A percentile compares a stretch with the other conserved stretches of the same genome.
These are phyloP conservation scores for Aureobasidium namibiae DNA, from an alignment of 2,329 filamentous ascomycete species.

Conservation along the genomic window DNA sequence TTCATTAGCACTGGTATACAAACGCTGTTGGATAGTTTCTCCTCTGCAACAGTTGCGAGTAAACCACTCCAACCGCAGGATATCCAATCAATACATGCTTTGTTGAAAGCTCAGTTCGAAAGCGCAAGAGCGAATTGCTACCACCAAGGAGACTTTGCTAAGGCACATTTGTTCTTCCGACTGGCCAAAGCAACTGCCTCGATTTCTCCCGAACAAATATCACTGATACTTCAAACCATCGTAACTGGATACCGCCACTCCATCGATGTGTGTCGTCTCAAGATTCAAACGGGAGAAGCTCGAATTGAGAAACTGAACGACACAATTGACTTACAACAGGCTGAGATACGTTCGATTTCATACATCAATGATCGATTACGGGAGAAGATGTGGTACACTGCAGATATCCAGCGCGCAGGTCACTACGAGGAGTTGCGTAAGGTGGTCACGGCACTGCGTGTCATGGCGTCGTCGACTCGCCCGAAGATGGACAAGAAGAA, in stretches of 20 bases:
- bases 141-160: conserved; percentile 4
- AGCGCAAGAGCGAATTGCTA: background rate
- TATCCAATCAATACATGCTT: background rate
- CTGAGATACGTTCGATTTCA: conserved; percentile 26
- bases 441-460: conserved; percentile 78
- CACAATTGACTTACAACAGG: conserved; percentile 74
- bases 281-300: conserved; percentile 65
- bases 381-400: conserved; percentile 98
- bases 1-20: background rate
- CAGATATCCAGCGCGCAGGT: conserved; percentile 82
- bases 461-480: conserved; percentile 61
- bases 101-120: background rate
- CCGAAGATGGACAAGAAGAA: conserved; percentile 30
- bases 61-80: background rate
- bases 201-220: conserved; percentile 53
- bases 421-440: conserved; percentile 81
- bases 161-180: background rate
- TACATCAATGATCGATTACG: conserved; percentile 57
- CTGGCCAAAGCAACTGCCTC: conserved; percentile 26
- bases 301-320: conserved; percentile 76
- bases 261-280: conserved; percentile 20
- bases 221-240: conserved; percentile 65
- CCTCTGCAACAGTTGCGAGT: too few relatives aligned
- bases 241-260: conserved; percentile 44
- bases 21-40: background rate